Percentiles rank a stretch among this genome's conserved stretches.
phyloP scores from a whole-genome alignment of 192 early-diverging fungal species.

The Podila clonocystis region DNA sequence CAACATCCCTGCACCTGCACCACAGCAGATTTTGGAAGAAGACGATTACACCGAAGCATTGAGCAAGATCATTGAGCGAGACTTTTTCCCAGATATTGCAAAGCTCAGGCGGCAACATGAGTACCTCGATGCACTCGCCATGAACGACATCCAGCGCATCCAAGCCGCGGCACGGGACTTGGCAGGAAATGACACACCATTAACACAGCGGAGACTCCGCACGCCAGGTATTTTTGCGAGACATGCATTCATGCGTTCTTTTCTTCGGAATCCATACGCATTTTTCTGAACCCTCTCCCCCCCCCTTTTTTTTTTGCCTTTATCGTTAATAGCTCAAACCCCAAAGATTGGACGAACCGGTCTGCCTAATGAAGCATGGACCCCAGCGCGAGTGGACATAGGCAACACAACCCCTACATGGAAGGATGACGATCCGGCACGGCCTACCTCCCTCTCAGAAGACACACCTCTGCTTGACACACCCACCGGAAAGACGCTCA shows the following conservation, averaged over 20 bases:
- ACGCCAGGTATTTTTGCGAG: slow-evolving; percentile 32
- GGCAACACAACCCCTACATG: slow-evolving; percentile 17
- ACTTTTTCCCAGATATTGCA: slow-evolving; percentile 83
- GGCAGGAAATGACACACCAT: slow-evolving; percentile 49
- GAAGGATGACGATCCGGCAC: slow-evolving; percentile 11
- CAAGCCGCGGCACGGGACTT: slow-evolving; percentile 40
- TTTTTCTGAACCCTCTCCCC: neutral
- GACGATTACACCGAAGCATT: slow-evolving; percentile 81
- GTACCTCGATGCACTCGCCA: slow-evolving; percentile 51
- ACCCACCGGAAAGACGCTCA: slow-evolving; percentile 14
- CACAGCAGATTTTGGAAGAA: slow-evolving; percentile 72
- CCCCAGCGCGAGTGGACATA: slow-evolving; percentile 36
- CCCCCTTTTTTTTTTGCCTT: neutral
- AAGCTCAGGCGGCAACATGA: slow-evolving; percentile 63
- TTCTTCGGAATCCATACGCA: neutral
- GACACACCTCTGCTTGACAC: slow-evolving; percentile 33
- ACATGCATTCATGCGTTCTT: neutral
- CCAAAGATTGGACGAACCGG: slow-evolving; percentile 15
- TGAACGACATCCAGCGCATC: slow-evolving; percentile 47
- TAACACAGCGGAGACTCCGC: slow-evolving; percentile 22
- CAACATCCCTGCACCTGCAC: slow-evolving; percentile 32
- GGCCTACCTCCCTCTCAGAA: neutral
- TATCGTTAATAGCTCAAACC: slow-evolving; percentile 16
- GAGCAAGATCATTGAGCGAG: slow-evolving; percentile 81
- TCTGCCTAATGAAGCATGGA: slow-evolving; percentile 37